A percentile compares a stretch with the other conserved stretches of the same genome.
phyloP scores from a whole-genome alignment of 2,329 filamentous ascomycete species.

The Ramularia endophylla region DNA sequence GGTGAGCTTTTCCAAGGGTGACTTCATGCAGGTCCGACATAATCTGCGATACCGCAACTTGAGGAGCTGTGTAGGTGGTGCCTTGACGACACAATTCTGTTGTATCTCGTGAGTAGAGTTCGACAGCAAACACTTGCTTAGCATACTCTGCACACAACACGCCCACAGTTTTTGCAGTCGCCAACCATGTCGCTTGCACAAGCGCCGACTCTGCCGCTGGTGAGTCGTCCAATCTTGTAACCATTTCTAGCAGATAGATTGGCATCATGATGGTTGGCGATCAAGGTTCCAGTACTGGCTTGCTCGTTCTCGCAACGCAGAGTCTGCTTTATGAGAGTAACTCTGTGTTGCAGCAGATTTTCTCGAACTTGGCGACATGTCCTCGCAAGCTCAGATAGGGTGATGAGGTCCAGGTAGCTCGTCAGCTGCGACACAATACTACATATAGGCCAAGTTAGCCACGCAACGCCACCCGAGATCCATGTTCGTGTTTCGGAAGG shows the following conservation, averaged over 20 bases:
- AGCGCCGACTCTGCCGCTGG: conserved; percentile 62
- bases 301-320: conserved; percentile 74
- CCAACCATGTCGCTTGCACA: conserved; percentile 86
- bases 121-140: conserved; percentile 1
- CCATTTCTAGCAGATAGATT: conserved; percentile 22
- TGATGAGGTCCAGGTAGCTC: conserved; percentile 75
- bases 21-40: conserved; percentile 67
- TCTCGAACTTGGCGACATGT: conserved; percentile 75
- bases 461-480: conserved; percentile 20
- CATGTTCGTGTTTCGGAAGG: not conserved
- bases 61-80: conserved; percentile 61
- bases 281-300: conserved; percentile 40
- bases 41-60: conserved; percentile 74
- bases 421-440: conserved; percentile 75
- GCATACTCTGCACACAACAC: conserved; percentile 71
- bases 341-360: conserved; percentile 72
- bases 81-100: conserved; percentile 87
- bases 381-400: conserved; percentile 73
- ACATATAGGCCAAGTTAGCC: conserved; percentile 25
- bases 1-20: conserved; percentile 53
- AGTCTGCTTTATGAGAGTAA: conserved; percentile 65
- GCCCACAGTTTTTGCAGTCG: conserved; percentile 72
- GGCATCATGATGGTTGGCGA: conserved; percentile 25
- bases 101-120: conserved; percentile 6
- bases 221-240: conserved; percentile 37